These are phyloP conservation scores for Irpex sp. DNA, from an alignment of 1,284 basidiomycete species.

Conservation along the genomic window DNA sequence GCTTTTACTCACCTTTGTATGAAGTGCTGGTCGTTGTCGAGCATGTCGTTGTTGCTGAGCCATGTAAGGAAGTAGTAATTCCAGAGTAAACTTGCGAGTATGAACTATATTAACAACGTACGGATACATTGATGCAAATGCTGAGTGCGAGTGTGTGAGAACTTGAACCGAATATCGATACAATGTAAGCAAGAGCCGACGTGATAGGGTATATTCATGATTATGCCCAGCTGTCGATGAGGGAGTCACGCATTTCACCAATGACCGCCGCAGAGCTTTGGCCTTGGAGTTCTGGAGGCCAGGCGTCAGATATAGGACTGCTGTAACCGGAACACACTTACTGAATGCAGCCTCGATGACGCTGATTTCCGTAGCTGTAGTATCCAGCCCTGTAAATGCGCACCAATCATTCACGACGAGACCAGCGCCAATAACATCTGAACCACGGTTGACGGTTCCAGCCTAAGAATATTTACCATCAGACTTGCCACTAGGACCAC, in stretches of 20 bases:
- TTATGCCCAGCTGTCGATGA: constrained; percentile 94
- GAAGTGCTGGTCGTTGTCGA: neutral
- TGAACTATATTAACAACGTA: constrained; percentile 15
- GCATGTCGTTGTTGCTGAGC: neutral
- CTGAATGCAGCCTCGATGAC: constrained; percentile 98
- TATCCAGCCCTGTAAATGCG: constrained; percentile 95
- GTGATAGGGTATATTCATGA: constrained; percentile 4
- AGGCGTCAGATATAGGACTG: constrained; percentile 2
- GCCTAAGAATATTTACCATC: constrained; percentile 49
- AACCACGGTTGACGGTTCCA: constrained; percentile 97
- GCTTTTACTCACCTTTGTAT: neutral
- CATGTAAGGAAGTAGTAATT: neutral
- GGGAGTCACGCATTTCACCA: constrained; percentile 90
- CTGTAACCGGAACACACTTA: constrained; percentile 36
- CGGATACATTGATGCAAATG: constrained; percentile 13
- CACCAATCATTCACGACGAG: constrained; percentile 99
- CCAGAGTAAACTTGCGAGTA: neutral
- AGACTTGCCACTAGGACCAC: neutral
- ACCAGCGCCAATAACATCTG: constrained; percentile 96
- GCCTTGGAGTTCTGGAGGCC: constrained; percentile 76
- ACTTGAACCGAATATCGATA: constrained; percentile 2
- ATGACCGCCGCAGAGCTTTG: constrained; percentile 85
- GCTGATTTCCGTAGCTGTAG: constrained; percentile 96
- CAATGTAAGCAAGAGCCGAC: neutral
- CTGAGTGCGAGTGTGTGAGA: constrained; percentile 2